Evolutionary conservation across 2,329 filamentous ascomycete species (phyloP), one percentile per base, ranked within the genome.

Genomic region (Penicillium sp.): DNA sequence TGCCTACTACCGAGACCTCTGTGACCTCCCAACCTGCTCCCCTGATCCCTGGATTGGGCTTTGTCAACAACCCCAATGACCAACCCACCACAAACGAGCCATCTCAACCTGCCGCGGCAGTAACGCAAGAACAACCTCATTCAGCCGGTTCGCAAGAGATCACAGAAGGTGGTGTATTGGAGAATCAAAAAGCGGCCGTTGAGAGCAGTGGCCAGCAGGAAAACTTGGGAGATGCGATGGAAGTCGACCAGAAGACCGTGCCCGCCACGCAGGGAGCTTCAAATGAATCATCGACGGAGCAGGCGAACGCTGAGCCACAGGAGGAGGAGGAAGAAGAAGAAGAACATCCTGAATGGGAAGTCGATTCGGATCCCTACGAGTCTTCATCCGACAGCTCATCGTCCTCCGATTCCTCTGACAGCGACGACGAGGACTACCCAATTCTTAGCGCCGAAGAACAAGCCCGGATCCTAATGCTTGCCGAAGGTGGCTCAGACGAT

Each of bases 401-500:
- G 25, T 84, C 86, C 2, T 85, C 88, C 62, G 85, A 83, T n/a
- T 85, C 83, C 1, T 84, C 85, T 55, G 87, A 87, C 55, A 73
- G 71, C 42, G 71, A 72, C 38, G 80, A 82, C 38, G 82, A 82
- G 60, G 85, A 85, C 34, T 92, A 92, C 68, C 85, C 90, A 55
- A 82, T 93, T 43, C 81, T 97, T 1, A 88, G 88, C 55, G 86
- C 92, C 2, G 91, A 93, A 69, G 92, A 96, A 73, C 89, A 91
- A 58, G 92, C 91, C 0, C 88, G 89, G 37, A 87, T 96, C 51
- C 81, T 98, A 22, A 96, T 98, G 91, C 85, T 89, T 63, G 90
- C 86, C 45, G 92, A 94, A 64, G 88, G 83, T 35, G 90, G 87
- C 1, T 92, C 90, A 1, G 92, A 95, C 57, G 90, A 93, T 55